These are phyloP conservation scores for Rhodotorula babjevae DNA, from an alignment of 768 basidiomycete species.

Conservation along the genomic window DNA sequence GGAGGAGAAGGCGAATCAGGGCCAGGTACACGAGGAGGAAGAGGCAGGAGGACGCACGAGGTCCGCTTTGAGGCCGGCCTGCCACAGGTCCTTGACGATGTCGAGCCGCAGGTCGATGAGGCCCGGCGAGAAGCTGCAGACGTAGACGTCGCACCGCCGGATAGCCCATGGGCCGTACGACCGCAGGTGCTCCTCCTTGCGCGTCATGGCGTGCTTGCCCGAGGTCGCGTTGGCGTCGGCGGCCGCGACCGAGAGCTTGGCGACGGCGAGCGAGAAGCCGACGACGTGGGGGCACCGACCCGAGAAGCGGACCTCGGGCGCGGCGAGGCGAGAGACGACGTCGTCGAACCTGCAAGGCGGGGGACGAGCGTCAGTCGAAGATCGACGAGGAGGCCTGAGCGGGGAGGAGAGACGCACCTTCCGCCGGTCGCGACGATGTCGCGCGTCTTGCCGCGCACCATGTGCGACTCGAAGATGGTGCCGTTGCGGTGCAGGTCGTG, in stretches of 20 bases:
- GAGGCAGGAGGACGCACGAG: constrained; percentile 29
- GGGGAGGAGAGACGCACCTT: constrained; percentile 25
- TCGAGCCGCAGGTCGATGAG: constrained; percentile 42
- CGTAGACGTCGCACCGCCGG: constrained; percentile 45
- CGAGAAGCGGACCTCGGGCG: constrained; percentile 35
- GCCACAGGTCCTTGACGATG: constrained; percentile 44
- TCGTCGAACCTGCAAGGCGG: constrained; percentile 42
- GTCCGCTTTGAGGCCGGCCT: constrained; percentile 42
- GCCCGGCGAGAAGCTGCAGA: constrained; percentile 41
- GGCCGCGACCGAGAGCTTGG: constrained; percentile 39
- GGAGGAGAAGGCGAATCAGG: not conserved
- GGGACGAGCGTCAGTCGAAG: not conserved
- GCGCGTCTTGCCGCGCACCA: constrained; percentile 34
- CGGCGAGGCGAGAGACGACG: constrained; percentile 41
- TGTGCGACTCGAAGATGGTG: constrained; percentile 40
- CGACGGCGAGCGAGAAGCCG: constrained; percentile 39
- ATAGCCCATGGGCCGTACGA: constrained; percentile 41
- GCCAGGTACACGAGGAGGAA: not conserved
- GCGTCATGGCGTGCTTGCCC: constrained; percentile 13
- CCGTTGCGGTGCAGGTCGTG: constrained; percentile 41
- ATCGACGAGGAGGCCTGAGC: not conserved
- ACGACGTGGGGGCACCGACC: constrained; percentile 37
- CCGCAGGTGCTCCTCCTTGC: constrained; percentile 24
- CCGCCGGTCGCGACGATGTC: constrained; percentile 45
- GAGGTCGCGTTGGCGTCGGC: constrained; percentile 29